phyloP scores from a whole-genome alignment of 1,284 basidiomycete genomes.

The Pyrrhoderma noxium region DNA sequence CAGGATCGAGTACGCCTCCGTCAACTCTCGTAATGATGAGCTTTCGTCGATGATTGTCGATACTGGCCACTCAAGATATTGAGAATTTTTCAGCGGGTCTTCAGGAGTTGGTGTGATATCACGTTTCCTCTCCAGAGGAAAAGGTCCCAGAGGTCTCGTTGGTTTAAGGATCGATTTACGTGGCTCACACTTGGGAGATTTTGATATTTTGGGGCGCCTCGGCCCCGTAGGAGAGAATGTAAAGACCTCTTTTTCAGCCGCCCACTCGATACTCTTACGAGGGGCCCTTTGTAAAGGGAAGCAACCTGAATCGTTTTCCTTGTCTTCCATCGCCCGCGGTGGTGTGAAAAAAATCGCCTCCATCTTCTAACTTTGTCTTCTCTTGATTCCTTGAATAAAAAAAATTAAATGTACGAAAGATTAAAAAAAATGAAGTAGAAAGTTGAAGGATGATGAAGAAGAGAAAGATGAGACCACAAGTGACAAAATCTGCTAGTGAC shows the following conservation, averaged over 20 bases:
- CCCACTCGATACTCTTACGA: constrained; percentile 19
- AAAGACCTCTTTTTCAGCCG: constrained; percentile 13
- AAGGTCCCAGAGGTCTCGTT: constrained; percentile 29
- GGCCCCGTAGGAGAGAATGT: constrained; percentile 11
- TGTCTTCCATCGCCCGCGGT: constrained; percentile 8
- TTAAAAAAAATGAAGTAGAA: neutral
- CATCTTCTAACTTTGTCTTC: neutral
- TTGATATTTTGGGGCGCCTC: constrained; percentile 18
- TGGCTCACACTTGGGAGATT: constrained; percentile 26
- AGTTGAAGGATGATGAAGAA: neutral
- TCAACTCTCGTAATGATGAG: constrained; percentile 46
- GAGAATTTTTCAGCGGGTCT: constrained; percentile 53
- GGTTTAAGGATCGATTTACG: constrained; percentile 55
- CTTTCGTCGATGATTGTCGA: constrained; percentile 44
- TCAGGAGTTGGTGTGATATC: constrained; percentile 65
- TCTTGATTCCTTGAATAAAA: too few species aligned
- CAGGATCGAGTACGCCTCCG: constrained; percentile 65
- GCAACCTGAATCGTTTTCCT: constrained; percentile 9
- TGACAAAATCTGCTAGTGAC: neutral
- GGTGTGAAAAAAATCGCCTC: constrained; percentile 2
- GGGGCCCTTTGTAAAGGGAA: constrained; percentile 1
- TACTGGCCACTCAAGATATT: constrained; percentile 57
- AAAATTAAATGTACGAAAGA: too few species aligned
- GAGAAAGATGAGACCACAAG: neutral
- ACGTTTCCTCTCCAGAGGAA: constrained; percentile 38